Evolutionary conservation across 768 basidiomycete species (phyloP).

Genomic region (Suillus lakei): DNA sequence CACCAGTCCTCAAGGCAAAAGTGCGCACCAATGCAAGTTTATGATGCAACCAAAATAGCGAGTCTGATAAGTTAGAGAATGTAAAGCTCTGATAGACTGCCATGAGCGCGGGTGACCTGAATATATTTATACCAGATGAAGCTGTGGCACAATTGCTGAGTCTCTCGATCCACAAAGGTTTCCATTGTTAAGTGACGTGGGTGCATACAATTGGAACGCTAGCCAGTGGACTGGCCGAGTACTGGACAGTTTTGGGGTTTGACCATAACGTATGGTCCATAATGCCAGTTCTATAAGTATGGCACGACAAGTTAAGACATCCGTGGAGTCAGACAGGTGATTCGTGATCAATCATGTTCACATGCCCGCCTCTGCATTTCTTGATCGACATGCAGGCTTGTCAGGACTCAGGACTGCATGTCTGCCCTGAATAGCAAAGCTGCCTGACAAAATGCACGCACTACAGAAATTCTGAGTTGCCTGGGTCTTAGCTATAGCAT

Average conservation of each 20-base stretch:
- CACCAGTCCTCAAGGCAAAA: neutral
- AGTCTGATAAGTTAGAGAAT: neutral
- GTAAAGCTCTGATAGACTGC: neutral
- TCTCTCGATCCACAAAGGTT: neutral
- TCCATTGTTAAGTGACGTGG: neutral
- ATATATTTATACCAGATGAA: neutral
- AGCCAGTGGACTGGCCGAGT: neutral
- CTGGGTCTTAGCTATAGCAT: too few species aligned
- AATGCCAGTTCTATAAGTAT: neutral
- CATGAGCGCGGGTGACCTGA: neutral
- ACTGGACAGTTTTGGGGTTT: neutral
- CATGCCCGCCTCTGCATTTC: neutral
- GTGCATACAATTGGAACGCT: neutral
- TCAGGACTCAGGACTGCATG: neutral
- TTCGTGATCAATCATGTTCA: neutral
- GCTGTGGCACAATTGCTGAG: neutral
- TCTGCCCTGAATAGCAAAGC: neutral
- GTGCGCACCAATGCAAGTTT: neutral
- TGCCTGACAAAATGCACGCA: neutral
- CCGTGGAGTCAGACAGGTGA: neutral
- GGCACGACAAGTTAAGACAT: neutral
- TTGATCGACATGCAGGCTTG: neutral
- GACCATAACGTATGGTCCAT: neutral
- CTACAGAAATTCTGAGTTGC: neutral
- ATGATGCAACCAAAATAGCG: neutral